phyloP scores from a whole-genome alignment of 2,329 filamentous ascomycete genomes.

The Hawksworthiomyces lignivorus region DNA sequence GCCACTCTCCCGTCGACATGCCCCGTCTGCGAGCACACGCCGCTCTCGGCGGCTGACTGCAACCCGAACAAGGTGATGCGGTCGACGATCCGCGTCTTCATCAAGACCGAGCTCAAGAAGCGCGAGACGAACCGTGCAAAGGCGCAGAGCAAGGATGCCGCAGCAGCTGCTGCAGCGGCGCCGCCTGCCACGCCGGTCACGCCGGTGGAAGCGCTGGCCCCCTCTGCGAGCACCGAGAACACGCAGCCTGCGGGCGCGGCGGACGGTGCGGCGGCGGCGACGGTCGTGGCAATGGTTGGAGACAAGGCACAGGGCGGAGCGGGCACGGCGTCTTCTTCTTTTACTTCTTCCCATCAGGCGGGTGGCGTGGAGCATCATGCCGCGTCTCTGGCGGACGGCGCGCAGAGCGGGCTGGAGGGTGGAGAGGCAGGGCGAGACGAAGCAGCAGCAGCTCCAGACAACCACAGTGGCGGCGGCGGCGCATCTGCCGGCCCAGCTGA shows the following conservation, averaged over 20 bases:
- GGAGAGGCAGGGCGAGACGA: conserved; percentile 6
- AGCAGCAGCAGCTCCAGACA: conserved; percentile 4
- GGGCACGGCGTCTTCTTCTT: no score
- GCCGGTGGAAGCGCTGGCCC: conserved; percentile 30
- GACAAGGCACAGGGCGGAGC: conserved; percentile 9
- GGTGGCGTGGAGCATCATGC: no score
- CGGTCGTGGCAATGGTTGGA: no score
- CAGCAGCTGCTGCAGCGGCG: conserved; percentile 19
- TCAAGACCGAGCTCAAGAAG: conserved; percentile 88
- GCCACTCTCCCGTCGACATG: conserved; percentile 69
- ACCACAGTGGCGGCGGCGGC: neutral
- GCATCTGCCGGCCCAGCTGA: conserved; percentile 7
- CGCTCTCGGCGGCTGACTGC: conserved; percentile 78
- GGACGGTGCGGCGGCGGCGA: conserved; percentile 6
- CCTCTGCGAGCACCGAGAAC: neutral
- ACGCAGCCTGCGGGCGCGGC: conserved; percentile 5
- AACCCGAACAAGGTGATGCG: conserved; percentile 85
- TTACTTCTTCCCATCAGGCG: no score
- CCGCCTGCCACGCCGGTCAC: no score
- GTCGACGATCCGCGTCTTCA: conserved; percentile 83
- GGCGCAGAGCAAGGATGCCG: conserved; percentile 33
- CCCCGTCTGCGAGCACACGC: conserved; percentile 87
- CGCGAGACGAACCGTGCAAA: conserved; percentile 57
- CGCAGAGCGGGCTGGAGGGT: conserved; percentile 10
- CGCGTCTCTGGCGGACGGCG: conserved; percentile 5